Evolutionary conservation across 805 yeast genomes (phyloP), one percentile per base, ranked within the genome.

Genomic region (Saturnispora mendoncae): DNA sequence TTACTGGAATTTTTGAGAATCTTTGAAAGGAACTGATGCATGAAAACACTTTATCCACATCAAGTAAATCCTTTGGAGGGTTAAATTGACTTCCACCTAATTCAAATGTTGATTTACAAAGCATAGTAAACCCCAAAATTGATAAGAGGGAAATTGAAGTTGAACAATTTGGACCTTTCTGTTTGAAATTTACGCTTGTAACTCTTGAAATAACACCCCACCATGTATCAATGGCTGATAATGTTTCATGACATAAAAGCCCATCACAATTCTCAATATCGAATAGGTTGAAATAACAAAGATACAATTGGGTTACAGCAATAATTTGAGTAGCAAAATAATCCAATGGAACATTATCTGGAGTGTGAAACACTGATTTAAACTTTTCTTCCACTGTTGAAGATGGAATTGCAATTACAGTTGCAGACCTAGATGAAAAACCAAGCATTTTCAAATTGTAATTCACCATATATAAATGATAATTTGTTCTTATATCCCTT

Each of bases 341-440:
- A 8, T 64, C 60, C 3, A 80, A 61, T 1, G 84, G 76, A 1
- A 80, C 73, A 13, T 61, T 61, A 2, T 65, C 54, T 12, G 72
- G 71, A 1, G 84, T 73, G 50, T 73, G 74, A 62, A 78, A 90
- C 53, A 82, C 66, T 46, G 83, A 82, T 26, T 83, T 64, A 56
- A 90, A 88, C 54, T 87, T 90, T 50, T 84, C 88, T 47, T 77
- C 83, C 6, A 80, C 74, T 0, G 95, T 83, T 51, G 77, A 84
- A 0, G 94, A 65, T 0, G 95, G 85, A 24, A 68, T 67, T n/a
- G 78, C 68, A 10, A 84, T 67, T 26, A 86, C 61, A 35, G 87
- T 67, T 0, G 87, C 80, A 0, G 95, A 78, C 45, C 98, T 67
- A 8, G 97, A 94, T 40, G 86, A 82, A 60, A 97, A 90, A 18